A percentile compares a stretch with the other conserved stretches of the same genome.
These are phyloP conservation scores for Cryoendolithus antarcticus DNA, from an alignment of 2,329 filamentous ascomycete genomes.

Conservation along the genomic window DNA sequence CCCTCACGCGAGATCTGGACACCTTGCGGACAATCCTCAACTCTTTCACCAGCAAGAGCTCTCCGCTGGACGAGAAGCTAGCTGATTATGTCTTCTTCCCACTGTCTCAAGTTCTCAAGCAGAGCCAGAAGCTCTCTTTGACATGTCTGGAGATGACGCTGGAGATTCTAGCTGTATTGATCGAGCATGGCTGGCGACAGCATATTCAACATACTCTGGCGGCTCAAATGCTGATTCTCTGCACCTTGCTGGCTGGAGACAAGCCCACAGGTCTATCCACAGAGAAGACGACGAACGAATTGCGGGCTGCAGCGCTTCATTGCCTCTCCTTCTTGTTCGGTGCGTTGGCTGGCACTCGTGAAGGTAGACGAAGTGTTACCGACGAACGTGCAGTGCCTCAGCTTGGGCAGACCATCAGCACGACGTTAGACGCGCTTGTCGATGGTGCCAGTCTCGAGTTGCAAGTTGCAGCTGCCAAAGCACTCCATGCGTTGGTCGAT, in stretches of 20 bases:
- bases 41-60: slow-evolving; percentile 18
- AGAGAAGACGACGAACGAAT: slow-evolving; percentile 56
- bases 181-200: slow-evolving; percentile 66
- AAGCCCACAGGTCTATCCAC: slow-evolving; percentile 45
- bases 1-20: slow-evolving; percentile 38
- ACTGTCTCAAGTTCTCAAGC: slow-evolving; percentile 71
- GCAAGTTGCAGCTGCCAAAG: slow-evolving; percentile 56
- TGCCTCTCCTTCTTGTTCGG: slow-evolving; percentile 56
- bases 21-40: slow-evolving; percentile 31
- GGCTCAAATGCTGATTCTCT: slow-evolving; percentile 72
- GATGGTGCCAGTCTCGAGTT: slow-evolving; percentile 54
- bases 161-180: slow-evolving; percentile 59
- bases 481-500: slow-evolving; percentile 49
- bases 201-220: slow-evolving; percentile 59
- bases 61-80: slow-evolving; percentile 60
- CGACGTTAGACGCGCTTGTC: slow-evolving; percentile 62
- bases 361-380: slow-evolving; percentile 39
- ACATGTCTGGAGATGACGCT: slow-evolving; percentile 63
- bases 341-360: slow-evolving; percentile 37
- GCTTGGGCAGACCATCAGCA: slow-evolving; percentile 69
- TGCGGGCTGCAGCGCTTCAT: slow-evolving; percentile 56
- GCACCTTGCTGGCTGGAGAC: slow-evolving; percentile 70
- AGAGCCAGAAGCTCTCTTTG: slow-evolving; percentile 59
- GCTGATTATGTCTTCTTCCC: slow-evolving; percentile 95
- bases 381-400: slow-evolving; percentile 54